Evolutionary conservation across 2,329 filamentous ascomycete genomes (phyloP).

Genomic region (Sordariomycetes sp.): DNA sequence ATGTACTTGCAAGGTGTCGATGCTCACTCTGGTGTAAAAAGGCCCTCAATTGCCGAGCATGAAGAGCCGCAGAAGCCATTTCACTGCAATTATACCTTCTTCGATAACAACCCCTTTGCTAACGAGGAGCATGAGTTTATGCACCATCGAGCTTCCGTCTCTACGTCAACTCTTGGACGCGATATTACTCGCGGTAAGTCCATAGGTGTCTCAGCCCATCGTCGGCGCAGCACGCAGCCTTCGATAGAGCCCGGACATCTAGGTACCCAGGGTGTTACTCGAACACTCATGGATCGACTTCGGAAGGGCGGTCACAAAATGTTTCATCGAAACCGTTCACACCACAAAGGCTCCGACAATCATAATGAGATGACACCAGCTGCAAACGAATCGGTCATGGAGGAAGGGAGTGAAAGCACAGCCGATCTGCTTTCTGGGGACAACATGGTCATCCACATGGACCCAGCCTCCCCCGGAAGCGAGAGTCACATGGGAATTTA

Average conservation of each 20-base stretch:
- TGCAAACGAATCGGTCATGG: constrained; percentile 3
- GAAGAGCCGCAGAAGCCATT: constrained; percentile 8
- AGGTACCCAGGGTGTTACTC: constrained; percentile 9
- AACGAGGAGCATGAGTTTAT: constrained; percentile 2
- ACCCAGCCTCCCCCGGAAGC: too few species aligned
- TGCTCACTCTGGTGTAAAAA: constrained; percentile 12
- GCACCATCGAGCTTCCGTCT: not conserved
- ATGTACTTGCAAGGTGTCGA: constrained; percentile 20
- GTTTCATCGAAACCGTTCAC: constrained; percentile 12
- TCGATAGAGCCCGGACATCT: not conserved
- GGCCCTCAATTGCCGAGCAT: constrained; percentile 4
- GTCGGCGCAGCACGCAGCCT: constrained; percentile 15
- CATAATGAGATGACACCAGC: not conserved
- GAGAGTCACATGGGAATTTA: too few species aligned
- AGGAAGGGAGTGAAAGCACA: not conserved
- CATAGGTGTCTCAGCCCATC: constrained; percentile 13
- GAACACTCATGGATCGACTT: constrained; percentile 17
- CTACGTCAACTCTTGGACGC: constrained; percentile 3
- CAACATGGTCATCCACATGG: constrained; percentile 8
- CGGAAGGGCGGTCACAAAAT: constrained; percentile 15
- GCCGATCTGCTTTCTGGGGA: constrained; percentile 8
- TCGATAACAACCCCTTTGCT: constrained; percentile 14
- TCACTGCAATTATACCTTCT: constrained; percentile 10
- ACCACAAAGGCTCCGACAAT: constrained; percentile 7
- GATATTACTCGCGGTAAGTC: constrained; percentile 12